These are phyloP conservation scores for Buddleja alternifolia DNA, from an alignment of 257 asterid species.

Conservation along the genomic window DNA sequence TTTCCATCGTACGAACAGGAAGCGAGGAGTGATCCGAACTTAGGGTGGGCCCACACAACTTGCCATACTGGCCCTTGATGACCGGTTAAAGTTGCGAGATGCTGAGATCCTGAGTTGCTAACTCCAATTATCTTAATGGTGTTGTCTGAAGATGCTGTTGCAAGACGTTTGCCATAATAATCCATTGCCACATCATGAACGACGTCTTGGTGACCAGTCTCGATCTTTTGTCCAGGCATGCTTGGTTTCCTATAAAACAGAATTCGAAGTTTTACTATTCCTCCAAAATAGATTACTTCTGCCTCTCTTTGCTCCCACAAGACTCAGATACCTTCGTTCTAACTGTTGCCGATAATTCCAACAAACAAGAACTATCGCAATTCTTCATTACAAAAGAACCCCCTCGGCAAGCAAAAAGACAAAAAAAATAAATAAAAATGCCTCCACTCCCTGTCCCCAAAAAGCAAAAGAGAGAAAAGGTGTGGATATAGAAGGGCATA, in stretches of 20 bases:
- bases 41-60: constrained; percentile 81
- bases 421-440: not conserved
- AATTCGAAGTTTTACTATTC: constrained; percentile 4
- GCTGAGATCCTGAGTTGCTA: constrained; percentile 59
- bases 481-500: constrained; percentile 3
- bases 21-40: constrained; percentile 74
- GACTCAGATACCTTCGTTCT: constrained; percentile 1
- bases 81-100: constrained; percentile 67
- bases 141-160: constrained; percentile 78
- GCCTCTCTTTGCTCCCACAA: constrained; percentile 21
- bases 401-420: not conserved
- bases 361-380: not conserved
- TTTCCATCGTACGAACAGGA: constrained; percentile 79
- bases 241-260: constrained; percentile 24
- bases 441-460: not conserved
- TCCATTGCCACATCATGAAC: constrained; percentile 77
- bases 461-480: not conserved
- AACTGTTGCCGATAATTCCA: constrained; percentile 28
- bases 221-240: constrained; percentile 79
- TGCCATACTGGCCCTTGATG: constrained; percentile 90
- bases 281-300: not conserved
- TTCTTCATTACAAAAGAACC: not conserved
- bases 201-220: constrained; percentile 71
- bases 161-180: constrained; percentile 76
- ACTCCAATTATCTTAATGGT: constrained; percentile 65